Evolutionary conservation across 2,329 filamentous ascomycete genomes (phyloP).

Genomic region (Stachybotrys chlorohalonatus): DNA sequence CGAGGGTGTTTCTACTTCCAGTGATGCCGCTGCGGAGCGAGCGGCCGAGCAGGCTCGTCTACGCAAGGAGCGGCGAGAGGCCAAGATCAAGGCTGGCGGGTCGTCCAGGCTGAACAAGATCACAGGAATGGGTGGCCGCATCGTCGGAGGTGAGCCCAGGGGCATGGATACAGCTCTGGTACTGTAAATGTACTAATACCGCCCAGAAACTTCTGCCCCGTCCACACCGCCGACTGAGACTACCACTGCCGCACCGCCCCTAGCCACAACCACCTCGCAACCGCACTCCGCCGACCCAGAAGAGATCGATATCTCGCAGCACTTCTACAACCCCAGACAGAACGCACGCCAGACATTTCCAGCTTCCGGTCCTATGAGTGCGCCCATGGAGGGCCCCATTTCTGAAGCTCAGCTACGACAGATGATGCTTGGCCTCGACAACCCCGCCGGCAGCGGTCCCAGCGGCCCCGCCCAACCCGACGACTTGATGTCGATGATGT

Average conservation of each 20-base stretch:
- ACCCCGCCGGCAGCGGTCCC: conserved; percentile 15
- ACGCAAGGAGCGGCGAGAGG: conserved; percentile 70
- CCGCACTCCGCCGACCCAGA: conserved; percentile 53
- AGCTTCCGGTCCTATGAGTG: conserved; percentile 22
- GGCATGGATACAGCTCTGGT: no score
- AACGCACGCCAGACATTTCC: conserved; percentile 7
- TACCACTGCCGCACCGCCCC: conserved; percentile 16
- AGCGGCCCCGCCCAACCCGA: conserved; percentile 18
- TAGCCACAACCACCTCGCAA: conserved; percentile 16
- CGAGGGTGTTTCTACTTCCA: conserved; percentile 23
- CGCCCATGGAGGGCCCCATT: conserved; percentile 23
- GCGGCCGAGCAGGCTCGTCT: conserved; percentile 60
- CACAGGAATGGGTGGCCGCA: conserved; percentile 51
- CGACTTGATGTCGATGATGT: conserved; percentile 56
- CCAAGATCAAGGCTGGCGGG: conserved; percentile 67
- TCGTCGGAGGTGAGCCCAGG: conserved; percentile 19
- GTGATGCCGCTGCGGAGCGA: conserved; percentile 39
- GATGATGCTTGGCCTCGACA: conserved; percentile 53
- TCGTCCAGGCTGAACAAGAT: conserved; percentile 65
- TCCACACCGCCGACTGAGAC: conserved; percentile 18
- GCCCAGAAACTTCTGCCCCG: conserved; percentile 17
- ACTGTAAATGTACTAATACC: background rate
- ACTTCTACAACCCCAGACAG: conserved; percentile 52
- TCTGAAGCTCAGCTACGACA: conserved; percentile 55
- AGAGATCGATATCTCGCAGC: conserved; percentile 71